These are phyloP conservation scores for Clonostachys rhizophaga DNA, from an alignment of 2,329 filamentous ascomycete species.

Conservation along the genomic window DNA sequence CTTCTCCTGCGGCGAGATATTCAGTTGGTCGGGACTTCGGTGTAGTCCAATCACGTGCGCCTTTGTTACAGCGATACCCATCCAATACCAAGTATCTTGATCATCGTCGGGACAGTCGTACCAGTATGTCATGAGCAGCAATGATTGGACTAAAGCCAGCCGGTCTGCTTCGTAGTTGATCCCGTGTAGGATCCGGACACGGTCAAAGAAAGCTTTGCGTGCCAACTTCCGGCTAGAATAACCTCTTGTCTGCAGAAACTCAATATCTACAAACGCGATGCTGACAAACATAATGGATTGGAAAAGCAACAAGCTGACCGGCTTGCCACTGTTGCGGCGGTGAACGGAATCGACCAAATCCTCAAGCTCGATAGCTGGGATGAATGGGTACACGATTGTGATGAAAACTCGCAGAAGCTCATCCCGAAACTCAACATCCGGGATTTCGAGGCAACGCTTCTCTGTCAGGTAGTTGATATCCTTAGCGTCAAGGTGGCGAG, in stretches of 20 bases:
- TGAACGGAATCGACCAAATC: no score
- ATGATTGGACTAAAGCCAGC: constrained; percentile 79
- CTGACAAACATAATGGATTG: constrained; percentile 94
- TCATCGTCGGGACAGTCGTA: constrained; percentile 89
- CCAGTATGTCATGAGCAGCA: constrained; percentile 94
- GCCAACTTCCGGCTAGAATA: constrained; percentile 76
- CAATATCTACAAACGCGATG: constrained; percentile 81
- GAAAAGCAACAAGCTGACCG: constrained; percentile 81
- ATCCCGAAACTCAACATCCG: no score
- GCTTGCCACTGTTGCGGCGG: constrained; percentile 29
- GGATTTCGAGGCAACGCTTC: no score
- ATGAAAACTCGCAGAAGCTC: no score
- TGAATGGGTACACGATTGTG: no score
- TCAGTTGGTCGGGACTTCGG: constrained; percentile 73
- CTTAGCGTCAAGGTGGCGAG: no score
- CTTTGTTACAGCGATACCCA: constrained; percentile 90
- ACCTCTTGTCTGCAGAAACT: constrained; percentile 69
- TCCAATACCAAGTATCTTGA: constrained; percentile 98
- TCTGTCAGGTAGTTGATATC: no score
- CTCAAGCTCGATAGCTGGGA: no score
- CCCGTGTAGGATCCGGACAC: constrained; percentile 85
- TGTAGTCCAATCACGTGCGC: constrained; percentile 92
- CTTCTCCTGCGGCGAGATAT: constrained; percentile 68
- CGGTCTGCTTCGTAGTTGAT: constrained; percentile 93
- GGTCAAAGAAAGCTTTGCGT: constrained; percentile 83